A percentile compares a stretch with the other conserved stretches of the same genome.
phyloP scores from a whole-genome alignment of 1,139 yeast species.

The Candida sp. region DNA sequence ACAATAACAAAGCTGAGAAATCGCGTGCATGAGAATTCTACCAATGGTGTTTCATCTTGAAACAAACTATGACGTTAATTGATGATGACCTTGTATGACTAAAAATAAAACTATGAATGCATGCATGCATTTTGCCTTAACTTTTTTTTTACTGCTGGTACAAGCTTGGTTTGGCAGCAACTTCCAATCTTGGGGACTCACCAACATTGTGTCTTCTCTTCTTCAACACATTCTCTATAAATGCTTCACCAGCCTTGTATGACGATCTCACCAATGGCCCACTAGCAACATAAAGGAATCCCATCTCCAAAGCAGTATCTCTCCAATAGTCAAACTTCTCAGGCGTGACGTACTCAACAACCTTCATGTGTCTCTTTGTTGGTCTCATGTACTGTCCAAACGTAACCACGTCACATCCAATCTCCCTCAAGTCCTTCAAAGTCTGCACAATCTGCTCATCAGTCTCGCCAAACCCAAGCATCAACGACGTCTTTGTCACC shows the following conservation, averaged over 20 bases:
- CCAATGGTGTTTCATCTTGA: not conserved
- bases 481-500: conserved; percentile 91
- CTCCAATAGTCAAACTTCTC: conserved; percentile 96
- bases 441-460: conserved; percentile 88
- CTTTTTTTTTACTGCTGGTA: not conserved
- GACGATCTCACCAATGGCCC: conserved; percentile 98
- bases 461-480: conserved; percentile 97
- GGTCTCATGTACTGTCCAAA: conserved; percentile 99
- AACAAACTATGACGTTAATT: not conserved
- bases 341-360: conserved; percentile 94
- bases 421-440: conserved; percentile 71
- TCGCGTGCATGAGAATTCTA: not conserved
- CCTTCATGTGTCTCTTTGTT: conserved; percentile 98
- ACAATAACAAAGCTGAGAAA: not conserved
- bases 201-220: conserved; percentile 66
- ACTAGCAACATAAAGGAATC: conserved; percentile 95
- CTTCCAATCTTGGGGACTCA: conserved; percentile 41
- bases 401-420: conserved; percentile 92
- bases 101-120: not conserved
- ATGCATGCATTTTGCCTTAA: not conserved
- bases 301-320: conserved; percentile 84
- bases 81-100: not conserved
- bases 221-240: conserved; percentile 90
- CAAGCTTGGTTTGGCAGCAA: conserved; percentile 23
- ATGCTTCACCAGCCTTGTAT: conserved; percentile 98